Base-by-base conservation (phyloP, 2,329 filamentous ascomycete genomes). In the Rutstroemia sydowiana region DNA sequence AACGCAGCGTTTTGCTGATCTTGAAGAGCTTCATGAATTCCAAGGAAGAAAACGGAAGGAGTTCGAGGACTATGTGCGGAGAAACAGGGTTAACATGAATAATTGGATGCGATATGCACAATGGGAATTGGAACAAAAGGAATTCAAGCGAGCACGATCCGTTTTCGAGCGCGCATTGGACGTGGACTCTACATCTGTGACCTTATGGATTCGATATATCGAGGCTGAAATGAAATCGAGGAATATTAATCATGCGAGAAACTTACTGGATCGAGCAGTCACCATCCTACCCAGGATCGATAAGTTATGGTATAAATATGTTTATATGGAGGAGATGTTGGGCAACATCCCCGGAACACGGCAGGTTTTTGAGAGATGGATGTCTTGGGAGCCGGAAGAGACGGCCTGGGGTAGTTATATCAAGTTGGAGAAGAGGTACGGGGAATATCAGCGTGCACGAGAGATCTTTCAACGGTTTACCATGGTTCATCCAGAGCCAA, bases 241-340 rank as follows among this genome's bases (percentile, higher is more conserved):
- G 59, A 95, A 95, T 67, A 96, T 98, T 75, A 95, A 95, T 68
- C 92, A 97, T 76, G 91, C 93, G 31, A 78, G 93, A 53, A 98
- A 98, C 67, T 71, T 98, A 47, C 80, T 98, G 48, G 93, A 98
- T 68, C 85, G 93, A 51, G 91, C 93, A n/a, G 88, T 97, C 48
- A 90, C 90, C 1, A 88, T 95, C 51, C 74, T 96, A 36, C 93
- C 93, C 5, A 78, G 93, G 52, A 81, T 97, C 37, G 90, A 97
- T 68, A 97, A 97, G 75, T 74, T 98, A 31, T 98, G 93, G 93
- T 98, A 95, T 75, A 97, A 97, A 69, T 98, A 96, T 74, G 89
- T 95, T 23, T 95, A 95, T 68, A 95, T 95, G 86, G 92, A 97
- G 73, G 93, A 98, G 77, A 97, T 92, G 71, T 78, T 98, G 50